A percentile compares a stretch with the other conserved stretches of the same genome.
These are phyloP conservation scores for Spiromastix sp. DNA, from an alignment of 2,329 filamentous ascomycete species.

Conservation along the genomic window DNA sequence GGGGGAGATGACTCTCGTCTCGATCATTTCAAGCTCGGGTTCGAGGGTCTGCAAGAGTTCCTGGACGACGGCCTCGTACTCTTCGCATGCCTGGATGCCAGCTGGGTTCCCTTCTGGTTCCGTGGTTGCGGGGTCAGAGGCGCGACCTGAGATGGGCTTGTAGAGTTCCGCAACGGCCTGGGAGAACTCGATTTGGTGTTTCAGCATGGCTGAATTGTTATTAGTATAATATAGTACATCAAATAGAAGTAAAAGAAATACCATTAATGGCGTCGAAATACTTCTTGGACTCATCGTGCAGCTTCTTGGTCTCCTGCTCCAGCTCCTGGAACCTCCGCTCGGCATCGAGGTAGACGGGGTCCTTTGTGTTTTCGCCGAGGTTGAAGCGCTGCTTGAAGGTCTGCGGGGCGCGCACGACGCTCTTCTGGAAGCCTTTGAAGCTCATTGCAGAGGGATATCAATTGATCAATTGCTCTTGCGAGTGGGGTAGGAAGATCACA, in stretches of 20 bases:
- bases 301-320: conserved; percentile 89
- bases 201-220: conserved; percentile 61
- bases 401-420: conserved; percentile 81
- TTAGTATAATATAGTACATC: background rate
- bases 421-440: conserved; percentile 93
- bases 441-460: too few species aligned
- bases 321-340: conserved; percentile 90
- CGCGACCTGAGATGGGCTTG: conserved; percentile 91
- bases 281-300: conserved; percentile 93
- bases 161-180: conserved; percentile 94
- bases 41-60: conserved; percentile 80
- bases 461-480: too few species aligned
- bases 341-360: conserved; percentile 87
- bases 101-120: conserved; percentile 78
- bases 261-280: conserved; percentile 96
- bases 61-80: conserved; percentile 84
- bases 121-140: conserved; percentile 82
- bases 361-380: conserved; percentile 89
- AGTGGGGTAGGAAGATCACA: too few species aligned
- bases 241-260: too few species aligned
- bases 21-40: conserved; percentile 96
- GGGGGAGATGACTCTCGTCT: conserved; percentile 78
- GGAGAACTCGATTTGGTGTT: conserved; percentile 96
- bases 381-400: conserved; percentile 87
- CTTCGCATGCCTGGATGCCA: conserved; percentile 88